Percentiles rank a stretch among this genome's conserved stretches.
phyloP scores from a whole-genome alignment of 768 basidiomycete species.

The Lentinula aciculospora region DNA sequence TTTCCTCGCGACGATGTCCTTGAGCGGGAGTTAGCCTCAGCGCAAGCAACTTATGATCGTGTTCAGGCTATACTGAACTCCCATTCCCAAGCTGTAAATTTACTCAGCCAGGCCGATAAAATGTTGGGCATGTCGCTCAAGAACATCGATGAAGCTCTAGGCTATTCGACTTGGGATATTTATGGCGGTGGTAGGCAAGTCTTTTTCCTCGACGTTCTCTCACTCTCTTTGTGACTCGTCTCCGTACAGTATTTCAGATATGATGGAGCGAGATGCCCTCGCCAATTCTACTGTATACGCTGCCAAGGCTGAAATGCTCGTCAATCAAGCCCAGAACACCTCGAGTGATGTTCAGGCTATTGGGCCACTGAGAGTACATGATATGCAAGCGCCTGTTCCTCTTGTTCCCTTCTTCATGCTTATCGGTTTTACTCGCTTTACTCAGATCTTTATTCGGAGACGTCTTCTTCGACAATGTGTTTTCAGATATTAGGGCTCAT shows the following conservation, averaged over 20 bases:
- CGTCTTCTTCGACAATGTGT: constrained; percentile 37
- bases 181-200: constrained; percentile 34
- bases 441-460: constrained; percentile 32
- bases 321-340: constrained; percentile 30
- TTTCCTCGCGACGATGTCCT: constrained; percentile 41
- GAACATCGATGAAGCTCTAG: constrained; percentile 30
- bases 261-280: constrained; percentile 37
- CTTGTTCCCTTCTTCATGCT: neutral
- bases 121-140: constrained; percentile 25
- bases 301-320: constrained; percentile 25
- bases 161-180: constrained; percentile 37
- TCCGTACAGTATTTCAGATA: constrained; percentile 27
- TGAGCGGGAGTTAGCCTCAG: constrained; percentile 29
- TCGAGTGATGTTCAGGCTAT: constrained; percentile 32
- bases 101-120: constrained; percentile 31
- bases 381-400: constrained; percentile 25
- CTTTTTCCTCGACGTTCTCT: neutral
- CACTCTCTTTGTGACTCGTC: neutral
- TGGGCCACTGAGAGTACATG: constrained; percentile 29
- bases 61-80: constrained; percentile 28
- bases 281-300: constrained; percentile 29
- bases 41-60: constrained; percentile 26
- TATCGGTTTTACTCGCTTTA: neutral
- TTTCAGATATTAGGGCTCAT: constrained; percentile 37
- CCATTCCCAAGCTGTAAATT: constrained; percentile 34